Evolutionary conservation across 371 early-diverging fungal genomes (phyloP), one percentile per base, ranked within the genome.

Genomic region (Zychaea mexicana): DNA sequence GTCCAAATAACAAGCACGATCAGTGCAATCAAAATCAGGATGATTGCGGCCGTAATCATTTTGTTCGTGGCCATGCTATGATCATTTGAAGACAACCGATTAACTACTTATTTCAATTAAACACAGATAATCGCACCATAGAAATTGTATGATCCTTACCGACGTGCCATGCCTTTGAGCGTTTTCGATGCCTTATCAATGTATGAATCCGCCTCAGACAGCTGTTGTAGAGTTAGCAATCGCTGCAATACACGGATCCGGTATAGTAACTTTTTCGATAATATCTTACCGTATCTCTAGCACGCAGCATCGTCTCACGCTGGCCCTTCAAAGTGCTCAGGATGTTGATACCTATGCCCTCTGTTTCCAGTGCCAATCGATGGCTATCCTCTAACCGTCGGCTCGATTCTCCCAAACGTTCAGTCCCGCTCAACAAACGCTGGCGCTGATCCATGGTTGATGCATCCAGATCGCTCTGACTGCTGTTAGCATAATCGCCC

Each of bases 361-460:
- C 96, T 19, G 96, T 94, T 66, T 98, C 97, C 33, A 97, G 72
- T 13, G 97, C 98, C 58, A 96, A 69, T 33, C 94, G 84, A 70
- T 94, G 95, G 32, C 94, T 92, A 39, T 94, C 92, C 74, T 96
- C 91, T 70, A 98, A 72, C 42, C 94, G 83, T 53, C 88, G 79
- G 62, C 89, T 89, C 13, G 90, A 89, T 30, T 93, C 84, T 47
- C 90, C 87, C 28, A 98, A 71, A 47, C 94, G 77, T 62, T 96
- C 96, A 13, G 96, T 96, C 4, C 95, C 96, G 39, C 83, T 85
- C 52, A 96, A 69, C 61, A 96, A 76, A 10, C 93, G 82, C 32
- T 91, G 79, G n/a, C 96, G 85, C 68, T 96, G 95, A 71, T 95
- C 96, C 80, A 86, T 79, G 2, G 87, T 81, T 7, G 89, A 82